Evolutionary conservation across 2,329 filamentous ascomycete genomes (phyloP), one percentile per base, ranked within the genome.

Genomic region (Clarireedia homoeocarpa): DNA sequence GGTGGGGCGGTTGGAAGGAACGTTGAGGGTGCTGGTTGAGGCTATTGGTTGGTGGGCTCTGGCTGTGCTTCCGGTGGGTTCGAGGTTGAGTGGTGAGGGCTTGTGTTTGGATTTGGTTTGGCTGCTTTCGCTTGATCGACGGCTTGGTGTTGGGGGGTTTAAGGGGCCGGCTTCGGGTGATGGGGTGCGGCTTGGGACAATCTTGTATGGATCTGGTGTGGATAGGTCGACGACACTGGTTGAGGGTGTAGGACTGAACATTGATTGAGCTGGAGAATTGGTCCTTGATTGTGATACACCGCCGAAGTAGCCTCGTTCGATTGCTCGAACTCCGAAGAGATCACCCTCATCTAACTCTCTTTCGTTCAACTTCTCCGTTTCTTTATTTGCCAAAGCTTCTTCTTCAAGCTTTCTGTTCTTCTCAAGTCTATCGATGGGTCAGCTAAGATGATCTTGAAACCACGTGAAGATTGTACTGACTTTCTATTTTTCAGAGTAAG

Each of bases 271-370:
- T 10, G 57, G 57, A 15, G 59, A 59, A 20, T 46, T 52, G 23
- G 46, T 44, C 38, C 58, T 49, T 23, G 59, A 60, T 42, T 62
- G 60, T 26, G 60, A 44, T 10, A 62, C 60, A 15, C 60, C 60
- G 6, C 60, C 60, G 24, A 50, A 62, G 30, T 51, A 61, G 6
- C 60, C 60, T 24, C 48, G 42, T 17, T 62, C 57, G 24, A 62
- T 56, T n/a, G 60, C 60, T 56, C 59, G 46, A 23, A 62, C 48
- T 34, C 60, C 60, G 46, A 62, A 62, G 23, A 61, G 56, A 61
- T 62, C 55, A 10, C 50, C 55, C 48, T 53, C 49, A 39, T 48
- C 55, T 14, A 56, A 50, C 7, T 56, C 49, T 24, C 52, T 46
- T 38, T 53, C 10, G 17, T 56, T 53, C 14, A 53, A 44, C 20